Evolutionary conservation across 257 asterid species (phyloP), one percentile per base, ranked within the genome.

Genomic region (Ilex aquifolium): DNA sequence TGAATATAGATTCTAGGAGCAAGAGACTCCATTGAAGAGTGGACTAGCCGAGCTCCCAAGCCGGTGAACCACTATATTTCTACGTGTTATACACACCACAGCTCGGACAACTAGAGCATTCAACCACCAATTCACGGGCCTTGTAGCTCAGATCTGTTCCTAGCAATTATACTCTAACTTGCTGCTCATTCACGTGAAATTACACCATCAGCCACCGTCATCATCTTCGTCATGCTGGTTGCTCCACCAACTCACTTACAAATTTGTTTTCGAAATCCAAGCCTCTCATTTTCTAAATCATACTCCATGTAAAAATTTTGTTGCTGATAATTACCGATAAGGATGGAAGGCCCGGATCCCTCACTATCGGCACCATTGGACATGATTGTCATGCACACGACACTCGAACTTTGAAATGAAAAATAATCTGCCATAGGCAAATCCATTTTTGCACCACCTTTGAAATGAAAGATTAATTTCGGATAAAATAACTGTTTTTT

Each of bases 311-410:
- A 80, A 40, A 80, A 64, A 68, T 85, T 70, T 76, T 80, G 93
- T 76, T 82, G 87, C 80, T 82, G 89, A 72, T 82, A 82, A 62
- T 80, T 85, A 0, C 93, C 89, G 65, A 82, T 32, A 2, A 80
- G 72, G 2, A 85, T 79, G 0, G 87, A 74, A 73, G 88, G 72
- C 72, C 86, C 71, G 58, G 52, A 1, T 16, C 6, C 39, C 71
- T 78, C 69, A 54, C 52, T 62, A 2, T 29, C 63, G 13, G 14
- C 50, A 6, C 15, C 55, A 66, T 40, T 56, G 49, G 79, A 42
- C 15, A 77, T 56, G 0, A 82, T 4, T 0, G 83, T 76, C 81
- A 85, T 65, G 65, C 93, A 85, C 21, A 76, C 70, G 63, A 78
- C 83, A 4, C 42, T 60, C n/a, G 80, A 64, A 21, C 76, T 80